Percentiles rank a stretch among this genome's conserved stretches.
These are phyloP conservation scores for Trypanosomatidae sp. DNA, from an alignment of 208 protist species.

Conservation along the genomic window DNA sequence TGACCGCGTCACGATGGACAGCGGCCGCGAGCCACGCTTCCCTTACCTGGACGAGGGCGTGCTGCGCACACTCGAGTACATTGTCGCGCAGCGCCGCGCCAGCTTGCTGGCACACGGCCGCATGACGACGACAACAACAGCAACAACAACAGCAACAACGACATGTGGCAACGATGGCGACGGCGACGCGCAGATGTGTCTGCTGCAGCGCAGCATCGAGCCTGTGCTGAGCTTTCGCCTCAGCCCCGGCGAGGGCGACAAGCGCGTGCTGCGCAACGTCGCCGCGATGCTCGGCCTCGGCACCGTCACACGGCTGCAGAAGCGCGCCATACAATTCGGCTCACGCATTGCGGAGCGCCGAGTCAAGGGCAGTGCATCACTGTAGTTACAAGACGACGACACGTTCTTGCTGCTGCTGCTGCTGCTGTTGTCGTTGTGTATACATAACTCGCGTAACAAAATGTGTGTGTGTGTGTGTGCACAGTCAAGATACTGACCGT, in stretches of 20 bases:
- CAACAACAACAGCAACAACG: not conserved
- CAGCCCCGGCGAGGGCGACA: conserved; percentile 82
- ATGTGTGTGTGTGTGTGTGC: too few relatives aligned
- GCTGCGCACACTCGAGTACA: conserved; percentile 42
- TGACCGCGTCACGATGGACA: conserved; percentile 89
- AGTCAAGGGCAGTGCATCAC: conserved; percentile 13
- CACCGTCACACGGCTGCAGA: conserved; percentile 69
- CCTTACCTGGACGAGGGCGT: conserved; percentile 92
- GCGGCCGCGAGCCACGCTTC: conserved; percentile 84
- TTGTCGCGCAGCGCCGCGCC: conserved; percentile 38
- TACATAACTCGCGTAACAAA: too few relatives aligned
- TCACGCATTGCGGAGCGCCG: conserved; percentile 86
- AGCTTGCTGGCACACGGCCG: conserved; percentile 6
- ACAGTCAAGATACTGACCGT: too few relatives aligned
- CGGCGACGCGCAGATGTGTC: too few relatives aligned
- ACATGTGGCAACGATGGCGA: conserved; percentile 7
- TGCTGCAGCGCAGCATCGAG: conserved; percentile 26
- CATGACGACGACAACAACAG: not conserved
- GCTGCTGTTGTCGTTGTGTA: too few relatives aligned
- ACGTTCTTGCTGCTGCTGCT: too few relatives aligned
- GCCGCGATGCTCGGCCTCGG: conserved; percentile 76
- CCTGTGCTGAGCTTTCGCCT: conserved; percentile 56
- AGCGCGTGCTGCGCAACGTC: conserved; percentile 75
- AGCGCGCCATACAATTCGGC: conserved; percentile 97
- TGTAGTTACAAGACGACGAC: not conserved